These are phyloP conservation scores for Penicillium sp. DNA, from an alignment of 2,329 filamentous ascomycete genomes.

Conservation along the genomic window DNA sequence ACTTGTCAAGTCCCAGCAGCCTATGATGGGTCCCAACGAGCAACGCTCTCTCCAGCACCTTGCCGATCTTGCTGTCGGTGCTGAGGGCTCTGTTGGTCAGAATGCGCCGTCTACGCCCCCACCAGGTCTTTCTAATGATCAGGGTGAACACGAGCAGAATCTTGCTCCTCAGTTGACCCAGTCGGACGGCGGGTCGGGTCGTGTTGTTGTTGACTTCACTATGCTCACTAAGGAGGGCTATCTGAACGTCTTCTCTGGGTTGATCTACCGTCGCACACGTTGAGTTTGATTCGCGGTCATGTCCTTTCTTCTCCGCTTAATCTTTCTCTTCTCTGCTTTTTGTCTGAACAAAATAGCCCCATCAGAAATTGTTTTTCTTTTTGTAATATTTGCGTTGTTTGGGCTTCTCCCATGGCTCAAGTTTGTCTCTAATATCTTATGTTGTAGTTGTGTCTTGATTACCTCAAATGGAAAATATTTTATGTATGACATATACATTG, in stretches of 20 bases:
- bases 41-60: conserved; percentile 46
- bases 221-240: conserved; percentile 44
- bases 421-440: neutral
- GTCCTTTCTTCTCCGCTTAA: neutral
- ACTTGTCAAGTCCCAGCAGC: conserved; percentile 26
- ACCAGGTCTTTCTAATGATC: conserved; percentile 24
- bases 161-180: conserved; percentile 26
- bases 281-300: conserved; percentile 7
- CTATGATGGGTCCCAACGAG: conserved; percentile 42
- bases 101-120: conserved; percentile 31
- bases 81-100: conserved; percentile 38
- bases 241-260: conserved; percentile 41
- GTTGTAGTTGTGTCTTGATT: neutral
- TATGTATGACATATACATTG: neutral
- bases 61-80: conserved; percentile 45
- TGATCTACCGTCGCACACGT: conserved; percentile 34
- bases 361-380: neutral
- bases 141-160: conserved; percentile 27
- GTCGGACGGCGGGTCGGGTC: conserved; percentile 24
- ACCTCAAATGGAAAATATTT: neutral
- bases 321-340: neutral
- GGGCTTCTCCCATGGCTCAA: neutral
- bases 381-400: neutral
- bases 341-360: neutral
- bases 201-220: conserved; percentile 41